These are phyloP conservation scores for Termitomyces sp. DNA, from an alignment of 768 basidiomycete genomes.

Conservation along the genomic window DNA sequence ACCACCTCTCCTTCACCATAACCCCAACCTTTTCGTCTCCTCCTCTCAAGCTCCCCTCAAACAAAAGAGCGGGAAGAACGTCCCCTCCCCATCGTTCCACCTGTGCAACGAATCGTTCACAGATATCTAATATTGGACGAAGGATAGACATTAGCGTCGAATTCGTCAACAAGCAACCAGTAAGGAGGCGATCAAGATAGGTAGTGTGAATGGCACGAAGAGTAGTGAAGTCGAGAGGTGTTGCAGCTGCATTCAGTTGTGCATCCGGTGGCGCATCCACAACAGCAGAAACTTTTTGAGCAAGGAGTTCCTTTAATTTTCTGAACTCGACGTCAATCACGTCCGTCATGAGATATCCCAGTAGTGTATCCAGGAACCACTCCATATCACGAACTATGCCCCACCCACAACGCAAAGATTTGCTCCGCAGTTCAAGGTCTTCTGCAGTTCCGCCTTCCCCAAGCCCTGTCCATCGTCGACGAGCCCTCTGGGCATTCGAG, in stretches of 20 bases:
- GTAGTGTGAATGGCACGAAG: slow-evolving; percentile 78
- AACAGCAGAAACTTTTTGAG: slow-evolving; percentile 21
- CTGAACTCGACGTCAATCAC: slow-evolving; percentile 84
- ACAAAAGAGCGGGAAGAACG: slow-evolving; percentile 77
- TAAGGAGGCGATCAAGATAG: slow-evolving; percentile 75
- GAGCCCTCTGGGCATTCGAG: slow-evolving; percentile 80
- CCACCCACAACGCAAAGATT: slow-evolving; percentile 78
- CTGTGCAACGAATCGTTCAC: slow-evolving; percentile 83
- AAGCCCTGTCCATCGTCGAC: slow-evolving; percentile 82
- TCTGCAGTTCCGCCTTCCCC: slow-evolving; percentile 82
- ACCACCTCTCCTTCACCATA: slow-evolving; percentile 69
- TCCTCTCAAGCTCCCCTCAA: slow-evolving; percentile 71
- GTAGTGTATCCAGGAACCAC: slow-evolving; percentile 84
- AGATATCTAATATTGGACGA: slow-evolving; percentile 74
- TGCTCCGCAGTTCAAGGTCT: slow-evolving; percentile 60
- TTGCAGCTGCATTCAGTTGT: slow-evolving; percentile 23
- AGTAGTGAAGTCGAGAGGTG: slow-evolving; percentile 79
- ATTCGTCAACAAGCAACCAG: slow-evolving; percentile 77
- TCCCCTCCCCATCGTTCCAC: slow-evolving; percentile 93
- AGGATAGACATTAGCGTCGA: slow-evolving; percentile 56
- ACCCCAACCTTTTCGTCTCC: slow-evolving; percentile 60
- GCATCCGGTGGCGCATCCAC: background rate
- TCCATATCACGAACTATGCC: slow-evolving; percentile 84
- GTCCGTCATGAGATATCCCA: slow-evolving; percentile 87
- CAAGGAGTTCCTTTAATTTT: slow-evolving; percentile 60